A percentile compares a stretch with the other conserved stretches of the same genome.
These are phyloP conservation scores for Narthecium ossifragum DNA, from an alignment of 106 monocot genomes.

Conservation along the genomic window DNA sequence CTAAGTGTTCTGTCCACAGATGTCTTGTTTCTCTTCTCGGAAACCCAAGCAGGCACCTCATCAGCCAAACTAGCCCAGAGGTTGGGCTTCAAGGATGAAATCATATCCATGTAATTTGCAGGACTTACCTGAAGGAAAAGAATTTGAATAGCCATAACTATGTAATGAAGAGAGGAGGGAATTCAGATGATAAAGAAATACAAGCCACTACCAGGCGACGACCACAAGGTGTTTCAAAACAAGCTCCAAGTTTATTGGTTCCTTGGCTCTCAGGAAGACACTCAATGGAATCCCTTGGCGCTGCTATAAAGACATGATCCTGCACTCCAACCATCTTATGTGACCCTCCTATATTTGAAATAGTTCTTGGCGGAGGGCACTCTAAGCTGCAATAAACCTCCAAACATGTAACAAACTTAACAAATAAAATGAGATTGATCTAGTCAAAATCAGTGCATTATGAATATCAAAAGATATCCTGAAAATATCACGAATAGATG, in stretches of 20 bases:
- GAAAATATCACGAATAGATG: too few species aligned
- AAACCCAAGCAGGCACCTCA: conserved; percentile 93
- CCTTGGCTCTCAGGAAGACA: conserved; percentile 57
- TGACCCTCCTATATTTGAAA: conserved; percentile 73
- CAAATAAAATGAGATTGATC: too few species aligned
- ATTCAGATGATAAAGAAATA: not conserved
- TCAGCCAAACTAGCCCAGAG: conserved; percentile 92
- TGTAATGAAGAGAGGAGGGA: not conserved
- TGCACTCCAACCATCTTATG: conserved; percentile 69
- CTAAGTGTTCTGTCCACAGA: conserved; percentile 88
- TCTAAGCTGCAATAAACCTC: conserved; percentile 48
- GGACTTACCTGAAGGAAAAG: conserved; percentile 54
- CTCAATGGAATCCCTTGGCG: conserved; percentile 73
- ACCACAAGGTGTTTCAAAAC: conserved; percentile 86
- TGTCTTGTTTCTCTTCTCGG: conserved; percentile 71
- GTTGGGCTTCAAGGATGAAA: conserved; percentile 73
- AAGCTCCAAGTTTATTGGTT: conserved; percentile 78
- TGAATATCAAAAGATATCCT: too few species aligned
- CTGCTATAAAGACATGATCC: conserved; percentile 56
- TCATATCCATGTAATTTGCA: conserved; percentile 60
- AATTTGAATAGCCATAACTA: not conserved
- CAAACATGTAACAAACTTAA: too few species aligned
- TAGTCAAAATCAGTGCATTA: too few species aligned
- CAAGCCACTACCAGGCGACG: conserved; percentile 53
- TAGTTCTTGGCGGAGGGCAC: conserved; percentile 53